Percentiles rank a stretch among this genome's conserved stretches.
Evolutionary conservation across 805 yeast genomes (phyloP).

Genomic region (Wickerhamiella azymoides): DNA sequence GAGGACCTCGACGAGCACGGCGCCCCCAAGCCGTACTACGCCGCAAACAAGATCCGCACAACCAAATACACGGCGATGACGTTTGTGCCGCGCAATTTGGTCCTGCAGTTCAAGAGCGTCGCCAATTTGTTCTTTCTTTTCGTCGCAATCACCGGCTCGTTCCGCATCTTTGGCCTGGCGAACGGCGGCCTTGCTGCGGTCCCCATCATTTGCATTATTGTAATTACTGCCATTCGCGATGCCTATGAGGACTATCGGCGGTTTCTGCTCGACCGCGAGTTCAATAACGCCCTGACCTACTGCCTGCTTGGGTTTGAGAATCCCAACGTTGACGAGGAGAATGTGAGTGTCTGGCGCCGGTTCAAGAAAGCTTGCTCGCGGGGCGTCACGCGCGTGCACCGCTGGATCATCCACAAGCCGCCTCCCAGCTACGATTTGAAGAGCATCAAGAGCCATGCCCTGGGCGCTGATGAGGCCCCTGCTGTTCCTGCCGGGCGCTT

Average conservation of each 20-base stretch:
- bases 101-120: slow-evolving; percentile 69
- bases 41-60: slow-evolving; percentile 88
- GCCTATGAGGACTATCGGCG: slow-evolving; percentile 69
- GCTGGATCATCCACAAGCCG: neutral
- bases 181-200: slow-evolving; percentile 67
- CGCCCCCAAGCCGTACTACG: slow-evolving; percentile 46
- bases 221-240: slow-evolving; percentile 62
- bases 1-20: slow-evolving; percentile 36
- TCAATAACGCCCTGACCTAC: slow-evolving; percentile 59
- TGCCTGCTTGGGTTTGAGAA: slow-evolving; percentile 42
- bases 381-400: neutral
- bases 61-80: slow-evolving; percentile 89
- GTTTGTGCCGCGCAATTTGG: slow-evolving; percentile 75
- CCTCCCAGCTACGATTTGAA: slow-evolving; percentile 3
- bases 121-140: slow-evolving; percentile 84
- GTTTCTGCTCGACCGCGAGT: slow-evolving; percentile 47
- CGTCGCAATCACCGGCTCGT: slow-evolving; percentile 65
- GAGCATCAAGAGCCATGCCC: neutral
- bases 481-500: neutral
- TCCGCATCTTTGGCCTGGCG: slow-evolving; percentile 62
- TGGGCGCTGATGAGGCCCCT: no score
- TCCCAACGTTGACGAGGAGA: slow-evolving; percentile 43
- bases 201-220: slow-evolving; percentile 67
- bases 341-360: slow-evolving; percentile 50
- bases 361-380: slow-evolving; percentile 47